These are phyloP conservation scores for Pythium periplocum DNA, from an alignment of 352 stramenopile species.

Conservation along the genomic window DNA sequence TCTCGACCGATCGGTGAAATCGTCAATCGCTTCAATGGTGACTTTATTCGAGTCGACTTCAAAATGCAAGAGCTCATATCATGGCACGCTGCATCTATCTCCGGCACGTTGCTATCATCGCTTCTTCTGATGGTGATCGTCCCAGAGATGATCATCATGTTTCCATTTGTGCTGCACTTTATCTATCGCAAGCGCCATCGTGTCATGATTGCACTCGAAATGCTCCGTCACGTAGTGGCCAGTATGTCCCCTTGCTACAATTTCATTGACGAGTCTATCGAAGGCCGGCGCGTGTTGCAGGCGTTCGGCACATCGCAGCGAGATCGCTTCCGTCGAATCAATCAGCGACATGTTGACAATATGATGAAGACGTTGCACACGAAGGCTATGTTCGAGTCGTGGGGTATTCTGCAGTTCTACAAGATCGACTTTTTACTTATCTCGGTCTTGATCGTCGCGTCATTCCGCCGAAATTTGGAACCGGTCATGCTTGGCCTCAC, in stretches of 20 bases:
- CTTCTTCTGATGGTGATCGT: conserved; percentile 18
- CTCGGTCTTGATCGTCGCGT: conserved; percentile 10
- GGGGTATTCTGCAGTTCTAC: conserved; percentile 14
- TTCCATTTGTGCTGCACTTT: conserved; percentile 61
- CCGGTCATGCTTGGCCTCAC: conserved; percentile 61
- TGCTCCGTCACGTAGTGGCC: conserved; percentile 11
- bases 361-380: conserved; percentile 15
- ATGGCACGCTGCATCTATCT: conserved; percentile 8
- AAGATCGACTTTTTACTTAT: conserved; percentile 19
- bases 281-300: conserved; percentile 16
- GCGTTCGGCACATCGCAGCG: conserved; percentile 12
- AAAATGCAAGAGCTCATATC: conserved; percentile 11
- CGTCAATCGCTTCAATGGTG: conserved; percentile 34
- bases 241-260: conserved; percentile 20
- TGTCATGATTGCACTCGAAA: conserved; percentile 16
- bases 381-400: conserved; percentile 13
- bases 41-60: conserved; percentile 13
- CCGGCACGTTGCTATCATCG: conserved; percentile 20
- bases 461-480: conserved; percentile 12
- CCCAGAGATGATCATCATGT: conserved; percentile 52
- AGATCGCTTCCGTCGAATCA: conserved; percentile 9
- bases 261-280: conserved; percentile 18
- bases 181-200: conserved; percentile 15
- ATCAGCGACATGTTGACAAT: conserved; percentile 15
- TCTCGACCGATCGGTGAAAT: conserved; percentile 27